Conservation (phyloP, 495 filamentous ascomycete species). For the Viridothelium virens region DNA sequence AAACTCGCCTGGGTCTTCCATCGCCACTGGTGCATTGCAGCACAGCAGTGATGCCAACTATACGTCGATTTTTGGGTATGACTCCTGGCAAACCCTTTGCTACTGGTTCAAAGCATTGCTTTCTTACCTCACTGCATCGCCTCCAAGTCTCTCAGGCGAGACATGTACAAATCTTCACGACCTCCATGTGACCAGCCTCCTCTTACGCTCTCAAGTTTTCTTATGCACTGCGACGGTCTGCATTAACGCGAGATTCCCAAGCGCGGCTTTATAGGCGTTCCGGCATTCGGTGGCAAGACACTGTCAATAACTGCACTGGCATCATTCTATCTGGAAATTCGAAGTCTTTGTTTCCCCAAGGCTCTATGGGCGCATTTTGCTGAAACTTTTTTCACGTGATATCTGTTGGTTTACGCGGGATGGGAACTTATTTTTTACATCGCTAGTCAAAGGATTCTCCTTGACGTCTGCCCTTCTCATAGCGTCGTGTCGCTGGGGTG, state of each 20-base stretch:
- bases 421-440: not conserved
- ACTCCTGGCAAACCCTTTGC: not conserved
- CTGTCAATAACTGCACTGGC: not conserved
- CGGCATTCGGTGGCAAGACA: not conserved
- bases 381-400: conserved; percentile 1
- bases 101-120: not conserved
- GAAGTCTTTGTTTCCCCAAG: not conserved
- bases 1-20: conserved; percentile 98
- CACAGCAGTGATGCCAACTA: conserved; percentile 33
- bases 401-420: conserved; percentile 1
- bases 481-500: not conserved
- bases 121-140: no score
- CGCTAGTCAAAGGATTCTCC: not conserved
- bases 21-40: conserved; percentile 91
- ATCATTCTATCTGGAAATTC: conserved; percentile 6
- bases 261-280: conserved; percentile 5
- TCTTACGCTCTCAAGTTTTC: not conserved
- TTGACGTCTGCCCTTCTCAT: not conserved
- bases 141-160: no score
- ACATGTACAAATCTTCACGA: no score
- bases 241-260: conserved; percentile 2
- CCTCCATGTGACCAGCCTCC: no score
- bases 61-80: not conserved
- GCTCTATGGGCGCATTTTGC: conserved; percentile 7
- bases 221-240: conserved; percentile 2